These are phyloP conservation scores for Trichoderma polysporum DNA, from an alignment of 2,329 filamentous ascomycete genomes.

Conservation along the genomic window DNA sequence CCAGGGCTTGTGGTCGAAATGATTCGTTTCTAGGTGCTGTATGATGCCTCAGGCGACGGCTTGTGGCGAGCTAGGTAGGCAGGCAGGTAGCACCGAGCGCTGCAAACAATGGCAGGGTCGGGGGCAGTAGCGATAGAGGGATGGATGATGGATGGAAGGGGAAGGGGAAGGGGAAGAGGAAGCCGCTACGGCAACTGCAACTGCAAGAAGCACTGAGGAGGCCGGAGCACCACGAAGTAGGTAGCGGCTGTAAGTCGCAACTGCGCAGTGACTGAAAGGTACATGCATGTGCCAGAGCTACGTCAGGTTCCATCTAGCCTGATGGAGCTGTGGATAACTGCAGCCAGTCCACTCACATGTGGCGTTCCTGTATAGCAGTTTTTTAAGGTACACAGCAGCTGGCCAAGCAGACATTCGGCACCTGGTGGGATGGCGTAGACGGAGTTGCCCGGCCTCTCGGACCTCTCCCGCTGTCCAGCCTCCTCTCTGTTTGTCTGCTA, in stretches of 20 bases:
- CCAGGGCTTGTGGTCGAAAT: not conserved
- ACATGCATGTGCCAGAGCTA: constrained; percentile 13
- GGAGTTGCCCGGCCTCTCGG: not conserved
- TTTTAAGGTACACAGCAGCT: not conserved
- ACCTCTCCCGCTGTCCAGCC: not conserved
- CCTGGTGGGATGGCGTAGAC: not conserved
- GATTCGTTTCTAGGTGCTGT: not conserved
- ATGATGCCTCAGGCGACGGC: constrained; percentile 5
- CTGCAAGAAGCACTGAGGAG: not conserved
- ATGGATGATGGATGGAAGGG: not conserved
- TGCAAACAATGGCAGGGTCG: not conserved
- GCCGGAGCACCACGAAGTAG: not conserved
- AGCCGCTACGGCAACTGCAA: not conserved
- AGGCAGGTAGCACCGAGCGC: not conserved
- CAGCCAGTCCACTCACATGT: not conserved
- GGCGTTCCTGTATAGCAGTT: not conserved
- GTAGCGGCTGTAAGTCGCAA: not conserved
- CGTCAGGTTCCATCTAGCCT: not conserved
- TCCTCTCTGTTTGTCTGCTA: not conserved
- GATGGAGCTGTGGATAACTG: constrained; percentile 2
- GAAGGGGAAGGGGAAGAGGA: not conserved
- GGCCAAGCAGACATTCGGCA: not conserved
- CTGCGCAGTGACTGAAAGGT: not conserved
- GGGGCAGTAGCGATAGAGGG: constrained; percentile 3
- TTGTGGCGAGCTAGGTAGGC: not conserved